Base-by-base conservation (phyloP, 192 early-diverging fungal genomes). In the Linnemannia zychae region DNA sequence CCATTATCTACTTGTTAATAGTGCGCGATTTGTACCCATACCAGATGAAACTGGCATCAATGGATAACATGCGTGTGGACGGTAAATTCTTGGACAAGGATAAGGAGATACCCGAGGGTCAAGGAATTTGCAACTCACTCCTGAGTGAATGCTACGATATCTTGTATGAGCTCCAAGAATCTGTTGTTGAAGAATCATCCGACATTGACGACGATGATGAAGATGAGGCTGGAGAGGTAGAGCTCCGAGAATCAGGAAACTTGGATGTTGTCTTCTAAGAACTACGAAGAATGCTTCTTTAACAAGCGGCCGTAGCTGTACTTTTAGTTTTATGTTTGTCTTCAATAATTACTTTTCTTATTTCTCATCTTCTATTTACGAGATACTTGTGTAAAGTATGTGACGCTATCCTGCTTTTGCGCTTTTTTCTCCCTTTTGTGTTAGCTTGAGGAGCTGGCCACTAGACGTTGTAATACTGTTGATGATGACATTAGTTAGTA, bases 91-190 rank as follows among this genome's bases (percentile, higher is more conserved):
- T 95, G 52, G 95, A 94, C 71, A 94, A 94, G 76, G 94, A 97
- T 68, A 96, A 95, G 31, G 86, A 91, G 47, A 89, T 96, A 16
- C 97, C 97, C 24, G 92, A 94, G 87, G 96, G 97, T 40, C 97
- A 98, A 84, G 96, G 95, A 31, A 92, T 97, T 37, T 92, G 97
- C 60, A 94, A 95, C 77, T 93, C 94, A 46, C 82, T 98, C 67
- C 90, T 98, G 76, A 94, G 94, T 67, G 94, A 98, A 84, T 97
- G 97, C 80, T 97, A 97, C 76, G 96, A 97, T 88, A 91, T 95
- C 71, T 89, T 95, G 71, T 93, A 94, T 65, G 95, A 95, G 78
- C 84, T 96, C 28, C 93, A 94, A 78, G 88, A 94, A 16, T 77
- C 91, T 24, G 80, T 91, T 11, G 89, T 88, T 22, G 88, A 89